Conservation (phyloP, 1,284 basidiomycete genomes). For the Trametes versicolor region DNA sequence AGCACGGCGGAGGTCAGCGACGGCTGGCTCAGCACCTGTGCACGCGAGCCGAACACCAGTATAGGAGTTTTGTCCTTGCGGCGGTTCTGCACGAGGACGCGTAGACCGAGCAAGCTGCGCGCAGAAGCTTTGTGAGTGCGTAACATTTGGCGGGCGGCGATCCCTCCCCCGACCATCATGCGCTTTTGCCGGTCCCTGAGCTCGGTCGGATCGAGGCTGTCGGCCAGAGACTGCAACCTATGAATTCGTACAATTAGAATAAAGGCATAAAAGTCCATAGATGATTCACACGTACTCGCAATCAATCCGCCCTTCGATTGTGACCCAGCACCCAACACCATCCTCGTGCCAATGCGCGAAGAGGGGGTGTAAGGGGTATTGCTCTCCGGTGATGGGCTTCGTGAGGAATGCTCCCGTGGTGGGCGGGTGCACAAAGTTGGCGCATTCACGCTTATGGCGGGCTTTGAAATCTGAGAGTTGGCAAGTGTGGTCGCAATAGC, state of each 20-base stretch:
- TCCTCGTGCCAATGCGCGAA: conserved; percentile 26
- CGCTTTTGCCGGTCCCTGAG: conserved; percentile 9
- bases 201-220: not conserved
- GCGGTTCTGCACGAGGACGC: too few species aligned
- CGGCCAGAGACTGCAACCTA: conserved; percentile 16
- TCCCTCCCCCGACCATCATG: conserved; percentile 1
- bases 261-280: not conserved
- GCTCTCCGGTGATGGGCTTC: conserved; percentile 10
- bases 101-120: conserved; percentile 18
- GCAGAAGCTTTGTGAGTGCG: conserved; percentile 22
- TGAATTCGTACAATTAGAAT: not conserved
- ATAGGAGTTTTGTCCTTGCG: conserved; percentile 16
- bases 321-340: conserved; percentile 29
- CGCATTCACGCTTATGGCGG: conserved; percentile 29
- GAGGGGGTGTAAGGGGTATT: conserved; percentile 21
- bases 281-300: conserved; percentile 23
- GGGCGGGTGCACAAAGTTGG: conserved; percentile 25
- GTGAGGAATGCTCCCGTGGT: conserved; percentile 23
- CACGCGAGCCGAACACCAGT: conserved; percentile 20
- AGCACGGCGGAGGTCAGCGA: conserved; percentile 7
- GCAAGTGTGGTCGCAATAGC: conserved; percentile 28
- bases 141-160: conserved; percentile 12
- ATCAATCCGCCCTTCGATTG: conserved; percentile 20
- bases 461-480: conserved; percentile 28
- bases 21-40: conserved; percentile 22